Base-by-base conservation (phyloP, 768 basidiomycete genomes). In the Lentinula boryana region DNA sequence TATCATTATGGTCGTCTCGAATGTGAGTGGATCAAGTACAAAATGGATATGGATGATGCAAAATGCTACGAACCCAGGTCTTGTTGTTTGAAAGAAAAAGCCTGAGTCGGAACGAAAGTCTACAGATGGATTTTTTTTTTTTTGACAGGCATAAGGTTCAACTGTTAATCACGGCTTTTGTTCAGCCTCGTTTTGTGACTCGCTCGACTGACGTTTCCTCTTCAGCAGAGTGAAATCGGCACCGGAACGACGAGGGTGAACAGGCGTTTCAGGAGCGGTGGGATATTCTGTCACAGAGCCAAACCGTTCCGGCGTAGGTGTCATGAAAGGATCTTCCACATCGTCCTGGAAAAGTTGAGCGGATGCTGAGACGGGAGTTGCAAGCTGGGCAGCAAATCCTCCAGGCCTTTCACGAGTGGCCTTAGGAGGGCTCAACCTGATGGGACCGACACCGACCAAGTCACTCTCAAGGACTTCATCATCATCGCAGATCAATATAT, bases 401-500 rank as follows among this genome's bases (percentile, higher is more conserved):
- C 23, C 55, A 56, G 13, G 23, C 27, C 27, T 27, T 12, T 40
- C 1, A 12, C 38, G 50, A 16, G 12, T 13, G 21, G 21, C 5
- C 32, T 41, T 38, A 1, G 53, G 38, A 21, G 55, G 55, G 23
- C 55, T 56, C 21, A 56, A 23, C n/a, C 41, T 40, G 38, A 56
- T 41, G 13, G 55, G 18, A 18, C 55, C 55, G 5, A 40, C 40
- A 27, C 55, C 55, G 10, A 56, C 5, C 38, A 56, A 32, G 40
- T 56, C 55, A 40, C 55, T 56, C 40, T 56, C 55, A n/a, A 56
- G 5, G 32, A 56, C 40, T 40, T 56, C 55, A 5, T 56, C 55
- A 21, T 35, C 40, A 43, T 40, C 40, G 21, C 13, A 10, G 13
- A 56, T 43, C 36, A 56, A 27, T 10, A 21, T 41, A 56, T 18